A percentile compares a stretch with the other conserved stretches of the same genome.
These are phyloP conservation scores for Zymoseptoria crescenta DNA, from an alignment of 2,329 filamentous ascomycete species.

Conservation along the genomic window DNA sequence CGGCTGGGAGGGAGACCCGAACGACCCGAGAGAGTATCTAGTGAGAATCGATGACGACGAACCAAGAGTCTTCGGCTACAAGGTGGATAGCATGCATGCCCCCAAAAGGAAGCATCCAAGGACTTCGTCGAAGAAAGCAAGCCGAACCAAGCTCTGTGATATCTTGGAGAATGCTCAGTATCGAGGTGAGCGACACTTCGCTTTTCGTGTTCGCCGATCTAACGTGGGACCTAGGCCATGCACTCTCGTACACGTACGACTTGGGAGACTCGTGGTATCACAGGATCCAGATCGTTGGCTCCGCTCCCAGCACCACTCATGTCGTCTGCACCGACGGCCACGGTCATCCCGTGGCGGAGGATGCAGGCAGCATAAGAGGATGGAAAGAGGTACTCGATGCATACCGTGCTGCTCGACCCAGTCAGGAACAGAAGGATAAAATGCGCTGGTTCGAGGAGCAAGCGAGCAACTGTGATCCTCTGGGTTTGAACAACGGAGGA, in stretches of 20 bases:
- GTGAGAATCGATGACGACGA: constrained; percentile 4
- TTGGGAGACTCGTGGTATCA: constrained; percentile 25
- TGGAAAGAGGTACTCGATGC: constrained; percentile 29
- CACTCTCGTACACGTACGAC: constrained; percentile 22
- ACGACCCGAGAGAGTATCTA: constrained; percentile 3
- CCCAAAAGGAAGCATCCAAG: constrained; percentile 10
- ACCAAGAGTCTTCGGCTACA: neutral
- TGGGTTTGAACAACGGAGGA: constrained; percentile 16
- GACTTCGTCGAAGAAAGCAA: constrained; percentile 12
- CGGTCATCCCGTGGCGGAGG: constrained; percentile 28
- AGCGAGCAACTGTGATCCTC: constrained; percentile 20
- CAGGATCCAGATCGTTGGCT: constrained; percentile 15
- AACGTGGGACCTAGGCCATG: neutral
- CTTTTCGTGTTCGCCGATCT: neutral
- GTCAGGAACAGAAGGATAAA: constrained; percentile 19
- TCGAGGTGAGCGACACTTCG: neutral
- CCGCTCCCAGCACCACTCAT: neutral
- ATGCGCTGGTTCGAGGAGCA: constrained; percentile 26
- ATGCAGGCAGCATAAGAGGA: constrained; percentile 22
- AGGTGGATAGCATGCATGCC: constrained; percentile 9
- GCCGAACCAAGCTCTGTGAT: constrained; percentile 10
- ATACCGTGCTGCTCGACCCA: constrained; percentile 22
- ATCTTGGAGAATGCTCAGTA: constrained; percentile 12
- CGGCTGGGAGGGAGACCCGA: constrained; percentile 1
- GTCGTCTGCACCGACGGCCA: constrained; percentile 16